Conservation (phyloP, 495 filamentous ascomycete genomes). For the Ascobolus immersus region DNA sequence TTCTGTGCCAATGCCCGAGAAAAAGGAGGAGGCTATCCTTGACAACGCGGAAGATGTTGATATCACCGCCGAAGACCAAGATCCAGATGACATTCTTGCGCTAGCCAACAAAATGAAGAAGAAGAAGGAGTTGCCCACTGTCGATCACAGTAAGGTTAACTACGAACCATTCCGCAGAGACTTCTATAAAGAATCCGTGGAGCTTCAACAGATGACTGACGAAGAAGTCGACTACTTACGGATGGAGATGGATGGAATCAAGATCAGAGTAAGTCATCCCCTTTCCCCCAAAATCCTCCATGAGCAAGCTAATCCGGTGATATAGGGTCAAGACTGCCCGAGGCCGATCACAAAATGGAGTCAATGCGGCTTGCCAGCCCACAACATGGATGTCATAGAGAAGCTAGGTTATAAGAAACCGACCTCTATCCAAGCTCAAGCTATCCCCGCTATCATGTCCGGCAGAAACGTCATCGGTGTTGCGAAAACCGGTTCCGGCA, state of each 20-base stretch:
- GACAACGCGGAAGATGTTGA: conserved; percentile 58
- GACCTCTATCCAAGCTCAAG: conserved; percentile 85
- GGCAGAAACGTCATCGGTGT: conserved; percentile 90
- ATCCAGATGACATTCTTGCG: conserved; percentile 62
- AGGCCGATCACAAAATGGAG: conserved; percentile 93
- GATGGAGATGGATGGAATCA: conserved; percentile 79
- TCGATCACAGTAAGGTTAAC: conserved; percentile 64
- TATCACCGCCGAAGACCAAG: conserved; percentile 43
- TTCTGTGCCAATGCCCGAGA: conserved; percentile 18
- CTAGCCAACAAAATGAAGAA: conserved; percentile 69
- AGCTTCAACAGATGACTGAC: conserved; percentile 62
- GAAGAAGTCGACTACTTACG: conserved; percentile 61
- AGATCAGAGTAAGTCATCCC: conserved; percentile 30
- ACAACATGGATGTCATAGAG: conserved; percentile 69
- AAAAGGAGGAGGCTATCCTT: conserved; percentile 64
- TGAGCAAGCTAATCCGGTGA: background rate
- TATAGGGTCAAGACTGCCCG: conserved; percentile 55
- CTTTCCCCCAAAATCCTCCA: background rate
- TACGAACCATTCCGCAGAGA: conserved; percentile 72
- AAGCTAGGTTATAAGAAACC: conserved; percentile 65
- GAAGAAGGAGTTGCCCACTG: conserved; percentile 76
- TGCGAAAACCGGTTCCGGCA: conserved; percentile 96
- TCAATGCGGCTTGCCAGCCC: conserved; percentile 68
- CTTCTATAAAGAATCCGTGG: conserved; percentile 76
- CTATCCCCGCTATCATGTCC: conserved; percentile 84